Base-by-base conservation (phyloP, 768 basidiomycete genomes). In the Clitopilus hobsonii region DNA sequence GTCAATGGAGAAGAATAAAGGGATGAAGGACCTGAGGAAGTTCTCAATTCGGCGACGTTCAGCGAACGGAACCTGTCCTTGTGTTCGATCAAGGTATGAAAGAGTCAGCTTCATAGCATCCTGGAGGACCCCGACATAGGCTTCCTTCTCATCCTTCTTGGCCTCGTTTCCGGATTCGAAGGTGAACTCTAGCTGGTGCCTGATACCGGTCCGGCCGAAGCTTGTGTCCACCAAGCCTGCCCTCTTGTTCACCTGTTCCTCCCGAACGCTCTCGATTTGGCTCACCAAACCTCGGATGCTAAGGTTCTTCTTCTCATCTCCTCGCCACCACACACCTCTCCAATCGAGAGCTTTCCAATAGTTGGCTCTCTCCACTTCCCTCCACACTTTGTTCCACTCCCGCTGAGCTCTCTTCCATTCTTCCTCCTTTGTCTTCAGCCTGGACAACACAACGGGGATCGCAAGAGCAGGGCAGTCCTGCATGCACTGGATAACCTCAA, bases 321-420 rank as follows among this genome's bases (percentile, higher is more conserved):
- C 77, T 75, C 94, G 95, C 83, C 95, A 98, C 50, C 82, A 81
- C 65, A 96, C 89, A 7, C 86, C 91, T 67, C 95, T 93, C 63
- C 96, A 92, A 67, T 99, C 96, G 63, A 98, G 79, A 52, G 90
- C 88, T 76, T 94, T 94, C 71, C 86, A 82, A 65, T 91, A 98
- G 71, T 98, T 98, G 62, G 91, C 80, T 24, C 91, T 91, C 62
- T 98, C 93, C 25, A 96, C 92, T 72, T 97, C 96, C 51, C 95
- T 76, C 97, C 97, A 99, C 51, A 98, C 90, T 68, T 96, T 91
- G 73, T 98, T 98, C 97, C 97, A 99, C 71, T 97, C 97, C 52
- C 94, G 72, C 68, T 97, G 94, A 16, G 94, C 96, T 20, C 94
- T 81, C 71, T 94, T 97, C 97, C 97, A 99, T 67, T 98, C 96